These are phyloP conservation scores for Beauveria brongniartii DNA, from an alignment of 2,329 filamentous ascomycete species.

Conservation along the genomic window DNA sequence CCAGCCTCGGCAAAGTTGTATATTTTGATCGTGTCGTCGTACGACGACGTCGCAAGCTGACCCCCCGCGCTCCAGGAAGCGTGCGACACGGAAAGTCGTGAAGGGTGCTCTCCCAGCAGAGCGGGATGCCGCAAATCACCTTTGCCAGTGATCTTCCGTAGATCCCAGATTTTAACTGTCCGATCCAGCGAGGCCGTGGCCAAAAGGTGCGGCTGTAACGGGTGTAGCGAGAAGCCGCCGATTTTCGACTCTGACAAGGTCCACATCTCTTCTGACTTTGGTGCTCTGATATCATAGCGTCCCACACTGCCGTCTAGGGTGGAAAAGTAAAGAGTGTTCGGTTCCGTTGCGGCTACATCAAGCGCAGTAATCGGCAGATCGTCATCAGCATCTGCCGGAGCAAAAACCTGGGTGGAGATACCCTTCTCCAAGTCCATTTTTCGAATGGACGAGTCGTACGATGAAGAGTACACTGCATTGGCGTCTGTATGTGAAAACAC, in stretches of 20 bases:
- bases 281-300: constrained; percentile 66
- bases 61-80: constrained; percentile 82
- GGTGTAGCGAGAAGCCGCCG: constrained; percentile 82
- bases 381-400: constrained; percentile 57
- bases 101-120: constrained; percentile 73
- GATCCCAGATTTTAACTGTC: constrained; percentile 85
- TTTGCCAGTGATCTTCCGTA: constrained; percentile 66
- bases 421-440: constrained; percentile 77
- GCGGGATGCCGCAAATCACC: constrained; percentile 53
- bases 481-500: constrained; percentile 65
- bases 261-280: constrained; percentile 56
- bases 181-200: constrained; percentile 87
- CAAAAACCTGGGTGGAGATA: constrained; percentile 72
- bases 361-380: constrained; percentile 79
- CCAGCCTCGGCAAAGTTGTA: constrained; percentile 64
- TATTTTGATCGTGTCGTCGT: constrained; percentile 92
- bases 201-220: constrained; percentile 69
- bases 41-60: constrained; percentile 83
- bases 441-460: constrained; percentile 88
- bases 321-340: constrained; percentile 75
- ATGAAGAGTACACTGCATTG: constrained; percentile 73
- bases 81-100: constrained; percentile 79
- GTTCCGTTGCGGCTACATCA: constrained; percentile 64
- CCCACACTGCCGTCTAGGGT: constrained; percentile 77
- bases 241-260: constrained; percentile 86